Base-by-base conservation (phyloP, 305 asterid species). In the Fraxinus nigra region DNA sequence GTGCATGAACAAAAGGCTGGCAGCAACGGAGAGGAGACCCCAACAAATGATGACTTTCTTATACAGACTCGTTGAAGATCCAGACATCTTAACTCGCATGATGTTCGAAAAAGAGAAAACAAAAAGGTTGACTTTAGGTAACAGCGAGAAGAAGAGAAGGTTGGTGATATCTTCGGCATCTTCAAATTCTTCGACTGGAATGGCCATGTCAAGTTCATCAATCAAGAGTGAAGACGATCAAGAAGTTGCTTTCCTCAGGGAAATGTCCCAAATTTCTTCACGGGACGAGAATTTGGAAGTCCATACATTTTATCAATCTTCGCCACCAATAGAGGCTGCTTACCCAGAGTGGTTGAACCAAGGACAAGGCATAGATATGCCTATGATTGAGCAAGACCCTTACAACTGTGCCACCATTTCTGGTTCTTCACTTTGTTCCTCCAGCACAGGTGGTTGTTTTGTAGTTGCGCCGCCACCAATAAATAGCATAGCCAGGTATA, bases 1-100 rank as follows among this genome's bases (percentile, higher is more conserved):
- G 14, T 87, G 82, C 78, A 92, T 95, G 98, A 92, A 89, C 89
- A 91, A 82, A 33, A 85, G 98, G 89, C 86, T 95, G 0, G 95
- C 93, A 83, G 92, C 94, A 16, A 92, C 98, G 3, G 98, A 95
- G 90, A 86, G 87, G 65, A 83, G 98, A 20, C 98, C 98, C 11
- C 91, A 89, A 26, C 96, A 93, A 65, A 87, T 95, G 95, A 90
- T 93, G 97, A 86, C 92, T 14, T 95, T 95, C 88, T 77, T 95
- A 77, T 86, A 86, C 87, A 95, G 92, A 87, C 90, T 91, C 0
- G 97, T 88, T 9, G 90, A 93, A n/a, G 93, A 92, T 75, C 98
- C 98, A 0, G 90, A 91, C 3, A 91, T 95, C 7, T 11, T 95
- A 78, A 92, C 94, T 0, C 86, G 88, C 4, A 87, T 92, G 88